Conservation (phyloP, 1,284 basidiomycete genomes). For the Cystobasidium pallidum region DNA sequence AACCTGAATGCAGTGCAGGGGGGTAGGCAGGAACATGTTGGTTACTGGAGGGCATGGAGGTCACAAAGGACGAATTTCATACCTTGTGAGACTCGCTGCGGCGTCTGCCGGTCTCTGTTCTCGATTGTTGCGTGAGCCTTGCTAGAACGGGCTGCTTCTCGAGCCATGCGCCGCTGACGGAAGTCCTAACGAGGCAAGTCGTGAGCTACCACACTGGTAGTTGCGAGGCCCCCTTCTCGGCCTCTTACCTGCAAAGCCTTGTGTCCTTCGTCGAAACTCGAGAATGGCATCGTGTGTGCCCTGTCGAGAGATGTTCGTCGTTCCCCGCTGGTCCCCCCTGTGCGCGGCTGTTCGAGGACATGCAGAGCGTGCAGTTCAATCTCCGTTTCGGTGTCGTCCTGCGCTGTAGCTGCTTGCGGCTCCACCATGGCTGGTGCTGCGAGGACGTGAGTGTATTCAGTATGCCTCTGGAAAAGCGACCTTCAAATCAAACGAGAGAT, state of each 20-base stretch:
- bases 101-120: no score
- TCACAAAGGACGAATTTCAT: no score
- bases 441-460: not conserved
- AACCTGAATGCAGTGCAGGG: not conserved
- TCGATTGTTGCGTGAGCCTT: not conserved
- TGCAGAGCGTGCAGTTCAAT: not conserved
- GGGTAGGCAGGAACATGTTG: not conserved
- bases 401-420: not conserved
- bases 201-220: not conserved
- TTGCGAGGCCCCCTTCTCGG: no score
- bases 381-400: slow-evolving; percentile 6
- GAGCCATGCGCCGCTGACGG: slow-evolving; percentile 33
- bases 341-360: not conserved
- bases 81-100: not conserved
- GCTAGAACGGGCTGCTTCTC: slow-evolving; percentile 20
- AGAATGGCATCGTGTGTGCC: slow-evolving; percentile 8
- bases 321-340: not conserved
- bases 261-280: slow-evolving; percentile 32
- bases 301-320: slow-evolving; percentile 23
- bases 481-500: not conserved
- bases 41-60: no score
- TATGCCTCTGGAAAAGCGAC: not conserved
- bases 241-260: slow-evolving; percentile 25
- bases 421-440: not conserved
- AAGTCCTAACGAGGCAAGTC: slow-evolving; percentile 20